Evolutionary conservation across 768 basidiomycete species (phyloP).

Genomic region (Dictyophora rubrovolvata): DNA sequence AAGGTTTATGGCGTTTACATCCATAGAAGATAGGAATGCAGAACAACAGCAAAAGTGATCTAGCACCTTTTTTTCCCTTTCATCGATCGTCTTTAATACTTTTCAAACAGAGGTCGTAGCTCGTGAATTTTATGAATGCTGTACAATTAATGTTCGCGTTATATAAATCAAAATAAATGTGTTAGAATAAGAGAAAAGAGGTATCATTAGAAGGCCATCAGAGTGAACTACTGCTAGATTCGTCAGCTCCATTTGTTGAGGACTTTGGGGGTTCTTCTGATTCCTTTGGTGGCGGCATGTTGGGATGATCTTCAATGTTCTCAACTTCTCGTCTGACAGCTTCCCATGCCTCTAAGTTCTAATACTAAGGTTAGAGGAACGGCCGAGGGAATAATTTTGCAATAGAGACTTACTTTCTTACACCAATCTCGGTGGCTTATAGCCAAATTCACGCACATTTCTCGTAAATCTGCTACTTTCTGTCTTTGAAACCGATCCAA

Average conservation of each 20-base stretch:
- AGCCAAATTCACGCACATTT: conserved; percentile 89
- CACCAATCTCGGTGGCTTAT: conserved; percentile 93
- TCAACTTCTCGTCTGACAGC: conserved; percentile 88
- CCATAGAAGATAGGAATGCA: conserved; percentile 2
- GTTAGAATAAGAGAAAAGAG: neutral
- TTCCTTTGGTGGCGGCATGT: conserved; percentile 35
- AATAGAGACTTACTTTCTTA: conserved; percentile 54
- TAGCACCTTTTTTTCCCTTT: neutral
- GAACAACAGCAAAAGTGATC: neutral
- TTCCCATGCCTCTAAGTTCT: conserved; percentile 98
- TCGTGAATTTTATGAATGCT: neutral
- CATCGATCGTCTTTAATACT: neutral
- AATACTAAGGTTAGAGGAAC: neutral
- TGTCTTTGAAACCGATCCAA: conserved; percentile 97
- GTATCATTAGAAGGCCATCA: neutral
- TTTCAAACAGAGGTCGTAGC: neutral
- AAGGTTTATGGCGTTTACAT: conserved; percentile 9
- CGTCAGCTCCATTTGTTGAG: neutral
- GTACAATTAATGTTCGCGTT: conserved; percentile 1
- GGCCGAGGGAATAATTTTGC: neutral
- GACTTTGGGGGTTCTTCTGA: neutral
- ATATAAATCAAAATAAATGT: neutral
- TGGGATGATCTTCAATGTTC: conserved; percentile 86
- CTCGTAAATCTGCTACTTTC: conserved; percentile 91
- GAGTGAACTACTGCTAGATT: neutral